These are phyloP conservation scores for Alternaria brassicae DNA, from an alignment of 2,329 filamentous ascomycete species.

Conservation along the genomic window DNA sequence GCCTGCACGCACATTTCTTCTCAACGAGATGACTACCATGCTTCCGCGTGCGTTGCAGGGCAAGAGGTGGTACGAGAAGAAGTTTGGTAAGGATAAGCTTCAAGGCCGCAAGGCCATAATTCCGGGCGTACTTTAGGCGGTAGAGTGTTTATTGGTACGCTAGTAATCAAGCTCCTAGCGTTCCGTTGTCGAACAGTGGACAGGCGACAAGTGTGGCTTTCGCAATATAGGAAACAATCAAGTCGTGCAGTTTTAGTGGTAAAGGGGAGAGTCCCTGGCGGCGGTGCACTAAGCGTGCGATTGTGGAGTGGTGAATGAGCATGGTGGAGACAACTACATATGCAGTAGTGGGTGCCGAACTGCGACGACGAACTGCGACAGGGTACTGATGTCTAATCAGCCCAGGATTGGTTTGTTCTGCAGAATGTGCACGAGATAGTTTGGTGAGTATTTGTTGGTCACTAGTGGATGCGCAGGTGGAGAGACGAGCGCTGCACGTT, in stretches of 20 bases:
- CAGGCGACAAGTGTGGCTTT: neutral
- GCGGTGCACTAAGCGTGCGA: conserved; percentile 19
- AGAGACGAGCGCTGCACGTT: conserved; percentile 2
- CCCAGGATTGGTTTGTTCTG: neutral
- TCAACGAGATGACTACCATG: conserved; percentile 93
- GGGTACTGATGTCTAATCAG: conserved; percentile 6
- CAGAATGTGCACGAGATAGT: neutral
- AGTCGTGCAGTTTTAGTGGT: conserved; percentile 3
- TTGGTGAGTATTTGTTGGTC: conserved; percentile 1
- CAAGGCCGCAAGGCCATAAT: conserved; percentile 76
- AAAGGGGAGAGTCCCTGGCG: neutral
- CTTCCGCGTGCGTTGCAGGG: conserved; percentile 83
- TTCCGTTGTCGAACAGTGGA: neutral
- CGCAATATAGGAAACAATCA: neutral
- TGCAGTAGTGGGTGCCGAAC: neutral
- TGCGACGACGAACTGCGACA: neutral
- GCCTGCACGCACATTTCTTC: conserved; percentile 79
- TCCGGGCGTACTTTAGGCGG: conserved; percentile 60
- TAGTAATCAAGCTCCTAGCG: conserved; percentile 5
- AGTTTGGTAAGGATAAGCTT: conserved; percentile 85
- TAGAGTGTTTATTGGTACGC: neutral
- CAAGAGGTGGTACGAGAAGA: conserved; percentile 83
- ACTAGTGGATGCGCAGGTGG: conserved; percentile 3
- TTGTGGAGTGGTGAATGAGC: neutral
- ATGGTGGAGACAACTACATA: neutral